Conservation (phyloP, 768 basidiomycete genomes). For the Lentinula edodes region DNA sequence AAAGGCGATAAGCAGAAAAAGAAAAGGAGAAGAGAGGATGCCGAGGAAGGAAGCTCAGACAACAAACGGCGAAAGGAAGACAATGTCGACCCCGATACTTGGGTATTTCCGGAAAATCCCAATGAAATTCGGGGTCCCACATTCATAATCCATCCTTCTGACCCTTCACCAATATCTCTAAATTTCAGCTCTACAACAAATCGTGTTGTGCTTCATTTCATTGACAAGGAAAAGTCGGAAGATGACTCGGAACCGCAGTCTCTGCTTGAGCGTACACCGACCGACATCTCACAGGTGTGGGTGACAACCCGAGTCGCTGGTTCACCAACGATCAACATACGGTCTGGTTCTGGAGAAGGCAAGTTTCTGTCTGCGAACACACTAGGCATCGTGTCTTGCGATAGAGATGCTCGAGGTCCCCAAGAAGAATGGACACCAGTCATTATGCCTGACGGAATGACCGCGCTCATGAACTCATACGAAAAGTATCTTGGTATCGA, state of each 20-base stretch:
- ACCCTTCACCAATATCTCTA: conserved; percentile 69
- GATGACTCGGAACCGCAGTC: conserved; percentile 35
- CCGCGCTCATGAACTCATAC: conserved; percentile 83
- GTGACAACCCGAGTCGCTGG: conserved; percentile 84
- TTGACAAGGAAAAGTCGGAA: conserved; percentile 56
- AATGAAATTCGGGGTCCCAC: conserved; percentile 83
- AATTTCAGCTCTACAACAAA: conserved; percentile 76
- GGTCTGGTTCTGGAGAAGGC: conserved; percentile 82
- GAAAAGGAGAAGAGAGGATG: conserved; percentile 69
- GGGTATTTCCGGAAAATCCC: conserved; percentile 71
- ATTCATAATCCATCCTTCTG: conserved; percentile 78
- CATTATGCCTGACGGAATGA: conserved; percentile 73
- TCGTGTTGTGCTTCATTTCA: conserved; percentile 57
- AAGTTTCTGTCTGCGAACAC: conserved; percentile 89
- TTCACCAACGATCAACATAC: conserved; percentile 76
- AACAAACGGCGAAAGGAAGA: conserved; percentile 33
- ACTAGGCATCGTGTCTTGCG: conserved; percentile 77
- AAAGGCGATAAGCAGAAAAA: conserved; percentile 84
- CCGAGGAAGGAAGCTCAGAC: conserved; percentile 25
- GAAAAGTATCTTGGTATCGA: conserved; percentile 85
- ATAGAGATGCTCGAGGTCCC: conserved; percentile 84
- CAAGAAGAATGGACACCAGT: conserved; percentile 94
- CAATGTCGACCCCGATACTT: conserved; percentile 65
- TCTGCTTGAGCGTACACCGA: conserved; percentile 64
- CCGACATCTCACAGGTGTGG: conserved; percentile 88